Percentiles rank a stretch among this genome's conserved stretches.
These are phyloP conservation scores for Ceratocystis lukuohia DNA, from an alignment of 2,329 filamentous ascomycete species.

Conservation along the genomic window DNA sequence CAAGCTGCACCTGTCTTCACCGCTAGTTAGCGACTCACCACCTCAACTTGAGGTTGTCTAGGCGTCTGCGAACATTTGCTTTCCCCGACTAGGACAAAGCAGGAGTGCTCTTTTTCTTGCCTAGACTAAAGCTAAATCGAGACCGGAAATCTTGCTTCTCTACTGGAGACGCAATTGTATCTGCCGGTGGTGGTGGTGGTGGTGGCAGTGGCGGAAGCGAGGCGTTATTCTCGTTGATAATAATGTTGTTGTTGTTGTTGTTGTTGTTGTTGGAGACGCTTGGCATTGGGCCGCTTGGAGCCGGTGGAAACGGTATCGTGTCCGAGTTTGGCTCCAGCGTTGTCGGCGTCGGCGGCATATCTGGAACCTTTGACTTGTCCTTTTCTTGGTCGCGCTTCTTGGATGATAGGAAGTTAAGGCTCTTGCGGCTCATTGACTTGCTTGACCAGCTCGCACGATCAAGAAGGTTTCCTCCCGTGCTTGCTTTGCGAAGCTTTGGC, in stretches of 20 bases:
- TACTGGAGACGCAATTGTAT: constrained; percentile 17
- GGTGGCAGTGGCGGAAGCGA: neutral
- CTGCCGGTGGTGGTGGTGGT: constrained; percentile 7
- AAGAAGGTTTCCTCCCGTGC: constrained; percentile 35
- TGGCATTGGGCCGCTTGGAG: neutral
- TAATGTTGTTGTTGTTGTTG: neutral
- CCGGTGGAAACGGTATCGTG: neutral
- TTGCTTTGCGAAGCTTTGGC: constrained; percentile 22
- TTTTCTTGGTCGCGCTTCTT: constrained; percentile 33
- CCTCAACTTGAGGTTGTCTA: neutral
- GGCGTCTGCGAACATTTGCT: constrained; percentile 9
- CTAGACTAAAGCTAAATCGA: constrained; percentile 46
- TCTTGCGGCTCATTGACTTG: constrained; percentile 67
- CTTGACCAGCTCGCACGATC: constrained; percentile 57
- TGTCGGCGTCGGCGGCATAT: constrained; percentile 3
- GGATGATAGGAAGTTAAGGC: constrained; percentile 49
- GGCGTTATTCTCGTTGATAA: neutral
- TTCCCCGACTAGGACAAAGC: constrained; percentile 22
- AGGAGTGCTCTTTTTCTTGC: constrained; percentile 49
- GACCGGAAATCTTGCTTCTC: constrained; percentile 32
- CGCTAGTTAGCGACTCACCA: neutral
- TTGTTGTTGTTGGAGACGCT: neutral
- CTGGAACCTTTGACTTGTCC: neutral
- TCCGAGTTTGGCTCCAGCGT: neutral
- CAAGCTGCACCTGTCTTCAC: neutral